A percentile compares a stretch with the other conserved stretches of the same genome.
phyloP scores from a whole-genome alignment of 805 yeast species.

The Candida silvatica region DNA sequence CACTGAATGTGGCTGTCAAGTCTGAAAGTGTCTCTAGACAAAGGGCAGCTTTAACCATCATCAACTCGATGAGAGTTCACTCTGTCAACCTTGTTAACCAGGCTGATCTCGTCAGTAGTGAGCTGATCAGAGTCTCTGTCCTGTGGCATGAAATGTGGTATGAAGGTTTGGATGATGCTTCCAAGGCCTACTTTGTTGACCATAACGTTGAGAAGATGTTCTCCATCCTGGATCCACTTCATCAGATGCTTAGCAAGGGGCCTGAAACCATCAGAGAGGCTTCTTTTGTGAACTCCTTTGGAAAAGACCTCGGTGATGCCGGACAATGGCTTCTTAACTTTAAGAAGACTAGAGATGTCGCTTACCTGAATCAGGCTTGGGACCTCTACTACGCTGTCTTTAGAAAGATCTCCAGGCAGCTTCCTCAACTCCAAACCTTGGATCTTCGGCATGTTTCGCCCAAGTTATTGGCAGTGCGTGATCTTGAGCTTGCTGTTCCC shows the following conservation, averaged over 20 bases:
- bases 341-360: conserved; percentile 75
- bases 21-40: conserved; percentile 87
- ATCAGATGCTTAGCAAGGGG: conserved; percentile 73
- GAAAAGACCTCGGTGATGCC: conserved; percentile 87
- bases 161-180: conserved; percentile 95
- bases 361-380: conserved; percentile 95
- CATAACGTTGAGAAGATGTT: conserved; percentile 94
- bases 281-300: conserved; percentile 88
- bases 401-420: conserved; percentile 80
- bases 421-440: conserved; percentile 77
- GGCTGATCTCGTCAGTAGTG: conserved; percentile 89
- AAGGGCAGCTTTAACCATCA: conserved; percentile 83
- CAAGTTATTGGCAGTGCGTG: conserved; percentile 64
- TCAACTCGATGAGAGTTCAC: conserved; percentile 87
- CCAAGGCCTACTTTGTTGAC: conserved; percentile 86
- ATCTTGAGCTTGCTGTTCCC: conserved; percentile 84
- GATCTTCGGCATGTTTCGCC: conserved; percentile 95
- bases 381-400: conserved; percentile 91
- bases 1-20: conserved; percentile 91
- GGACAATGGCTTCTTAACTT: conserved; percentile 87
- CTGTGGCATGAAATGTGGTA: conserved; percentile 98
- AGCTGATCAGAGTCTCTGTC: conserved; percentile 88
- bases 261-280: conserved; percentile 91
- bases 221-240: conserved; percentile 81
- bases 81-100: conserved; percentile 81